phyloP scores from a whole-genome alignment of 2,329 filamentous ascomycete genomes.

The Penicillium sp. region DNA sequence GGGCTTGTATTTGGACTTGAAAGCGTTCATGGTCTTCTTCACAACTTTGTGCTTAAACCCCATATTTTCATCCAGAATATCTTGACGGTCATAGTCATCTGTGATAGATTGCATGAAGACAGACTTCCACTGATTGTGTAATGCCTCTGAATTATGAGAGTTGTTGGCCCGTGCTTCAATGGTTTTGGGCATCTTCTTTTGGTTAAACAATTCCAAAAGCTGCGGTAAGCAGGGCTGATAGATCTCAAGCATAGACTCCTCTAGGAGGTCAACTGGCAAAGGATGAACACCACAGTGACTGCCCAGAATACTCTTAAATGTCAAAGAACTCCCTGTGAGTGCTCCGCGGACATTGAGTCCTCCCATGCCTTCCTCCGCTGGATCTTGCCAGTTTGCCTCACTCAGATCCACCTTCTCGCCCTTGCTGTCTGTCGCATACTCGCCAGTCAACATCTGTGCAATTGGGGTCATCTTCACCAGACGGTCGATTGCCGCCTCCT shows the following conservation, averaged over 20 bases:
- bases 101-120: constrained; percentile 43
- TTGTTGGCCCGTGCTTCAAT: background rate
- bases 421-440: constrained; percentile 33
- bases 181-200: constrained; percentile 18
- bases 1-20: constrained; percentile 32
- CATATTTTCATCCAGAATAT: constrained; percentile 35
- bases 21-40: constrained; percentile 27
- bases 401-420: constrained; percentile 23
- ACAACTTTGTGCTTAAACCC: constrained; percentile 34
- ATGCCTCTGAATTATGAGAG: background rate
- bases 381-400: constrained; percentile 21
- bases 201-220: constrained; percentile 39
- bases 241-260: constrained; percentile 36
- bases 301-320: constrained; percentile 40
- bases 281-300: constrained; percentile 44
- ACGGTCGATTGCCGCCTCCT: constrained; percentile 26
- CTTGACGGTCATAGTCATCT: constrained; percentile 40
- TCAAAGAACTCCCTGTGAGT: constrained; percentile 39
- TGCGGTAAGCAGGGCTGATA: constrained; percentile 45
- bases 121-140: constrained; percentile 32
- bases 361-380: constrained; percentile 24
- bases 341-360: constrained; percentile 40
- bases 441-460: constrained; percentile 38
- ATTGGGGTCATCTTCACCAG: constrained; percentile 31
- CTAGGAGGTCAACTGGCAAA: constrained; percentile 41